Base-by-base conservation (phyloP, 148 eudicot genomes). In the Polygonum maritimum region DNA sequence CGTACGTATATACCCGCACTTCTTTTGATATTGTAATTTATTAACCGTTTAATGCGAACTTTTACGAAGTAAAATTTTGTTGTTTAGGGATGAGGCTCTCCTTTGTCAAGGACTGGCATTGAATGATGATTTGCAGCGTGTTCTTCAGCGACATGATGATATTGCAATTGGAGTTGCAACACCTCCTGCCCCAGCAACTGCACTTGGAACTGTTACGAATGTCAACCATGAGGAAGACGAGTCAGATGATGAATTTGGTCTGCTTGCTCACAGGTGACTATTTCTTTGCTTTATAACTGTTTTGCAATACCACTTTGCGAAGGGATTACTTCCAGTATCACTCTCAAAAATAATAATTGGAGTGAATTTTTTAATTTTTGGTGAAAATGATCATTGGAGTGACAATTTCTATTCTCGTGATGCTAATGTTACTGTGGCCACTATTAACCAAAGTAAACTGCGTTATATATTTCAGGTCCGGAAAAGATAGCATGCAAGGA, bases 71-170 rank as follows among this genome's bases (percentile, higher is more conserved):
- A 14, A 19, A 38, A 39, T 4, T 75, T 26, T 14, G 38, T 21
- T 69, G 26, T 69, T 6, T 69, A 94, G 98, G 84, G 91, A 95
- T 76, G 98, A 95, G 82, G 89, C 87, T 49, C 97, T 95, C 81
- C 87, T 95, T 22, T 80, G 81, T 63, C 87, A 83, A 77, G 98
- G 98, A 62, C 83, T 95, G 85, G 90, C 88, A 38, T 80, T 95
- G 81, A 95, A 95, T 79, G 98, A 95, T 85, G 88, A 85, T 76
- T 81, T 95, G 83, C 96, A 90, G 87, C 88, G 86, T 72, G 96
- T 87, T 69, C 96, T 95, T 80, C 26, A 79, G 54, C 86, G 83
- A 75, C 96, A 94, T 78, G 98, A 92, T 79, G 90, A 90, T 36
- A 86, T 94, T 77, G 93, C 89, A 58, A 84, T 82, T 79, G 98